Conservation (phyloP, 2,329 filamentous ascomycete species). For the Pseudogymnoascus sp. region DNA sequence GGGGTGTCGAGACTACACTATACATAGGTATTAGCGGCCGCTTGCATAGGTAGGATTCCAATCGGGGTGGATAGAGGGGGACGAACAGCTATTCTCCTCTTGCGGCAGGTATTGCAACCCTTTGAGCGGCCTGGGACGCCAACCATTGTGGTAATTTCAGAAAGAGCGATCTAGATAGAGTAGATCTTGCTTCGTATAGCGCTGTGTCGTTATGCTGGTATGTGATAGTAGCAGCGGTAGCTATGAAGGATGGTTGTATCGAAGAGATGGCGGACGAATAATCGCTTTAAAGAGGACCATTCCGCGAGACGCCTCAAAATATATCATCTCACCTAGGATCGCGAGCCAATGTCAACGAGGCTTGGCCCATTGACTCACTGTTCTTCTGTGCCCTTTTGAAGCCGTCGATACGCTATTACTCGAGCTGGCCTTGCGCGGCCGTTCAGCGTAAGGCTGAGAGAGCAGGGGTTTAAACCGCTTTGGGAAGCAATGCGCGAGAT, state of each 20-base stretch:
- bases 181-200: neutral
- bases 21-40: neutral
- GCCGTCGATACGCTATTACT: neutral
- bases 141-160: neutral
- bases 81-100: constrained; percentile 32
- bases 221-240: neutral
- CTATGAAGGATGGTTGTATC: neutral
- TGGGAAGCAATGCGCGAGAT: constrained; percentile 6
- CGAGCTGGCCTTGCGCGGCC: neutral
- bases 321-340: neutral
- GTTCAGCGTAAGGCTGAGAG: neutral
- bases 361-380: neutral
- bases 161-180: neutral
- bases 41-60: neutral
- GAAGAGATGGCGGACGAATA: neutral
- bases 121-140: constrained; percentile 56
- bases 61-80: neutral
- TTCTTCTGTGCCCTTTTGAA: neutral
- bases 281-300: constrained; percentile 1
- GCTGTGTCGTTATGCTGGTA: neutral
- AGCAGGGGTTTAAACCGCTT: neutral
- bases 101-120: constrained; percentile 53
- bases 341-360: neutral
- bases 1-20: constrained; percentile 56
- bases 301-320: neutral